These are phyloP conservation scores for Malus hybrid DNA, from an alignment of 331 rosid species.

Conservation along the genomic window DNA sequence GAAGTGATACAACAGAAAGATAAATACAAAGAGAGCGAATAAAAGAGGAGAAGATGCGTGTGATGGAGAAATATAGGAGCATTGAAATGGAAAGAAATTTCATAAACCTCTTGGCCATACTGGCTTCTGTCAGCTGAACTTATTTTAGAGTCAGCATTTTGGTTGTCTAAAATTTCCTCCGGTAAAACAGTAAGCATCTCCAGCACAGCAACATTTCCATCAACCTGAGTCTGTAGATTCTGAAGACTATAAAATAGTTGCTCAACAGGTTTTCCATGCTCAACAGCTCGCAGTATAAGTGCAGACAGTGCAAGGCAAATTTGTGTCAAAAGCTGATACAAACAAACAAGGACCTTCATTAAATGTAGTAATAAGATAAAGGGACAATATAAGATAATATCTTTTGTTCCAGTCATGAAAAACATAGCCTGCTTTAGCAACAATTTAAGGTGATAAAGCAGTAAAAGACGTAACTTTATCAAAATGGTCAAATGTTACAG, in stretches of 20 bases:
- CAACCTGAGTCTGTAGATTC: slow-evolving; percentile 70
- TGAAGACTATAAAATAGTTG: slow-evolving; percentile 87
- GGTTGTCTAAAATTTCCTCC: slow-evolving; percentile 76
- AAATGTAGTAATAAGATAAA: neutral
- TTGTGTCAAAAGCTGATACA: slow-evolving; percentile 84
- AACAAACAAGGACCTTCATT: slow-evolving; percentile 16
- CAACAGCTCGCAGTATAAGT: slow-evolving; percentile 67
- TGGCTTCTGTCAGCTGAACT: slow-evolving; percentile 56
- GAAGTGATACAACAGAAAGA: neutral
- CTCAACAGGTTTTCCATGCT: slow-evolving; percentile 77
- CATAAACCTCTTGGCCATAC: slow-evolving; percentile 72
- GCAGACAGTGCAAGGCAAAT: slow-evolving; percentile 95
- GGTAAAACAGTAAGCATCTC: slow-evolving; percentile 97
- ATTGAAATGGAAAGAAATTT: slow-evolving; percentile 18
- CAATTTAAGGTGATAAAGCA: neutral
- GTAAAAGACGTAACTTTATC: neutral
- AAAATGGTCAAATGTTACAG: neutral
- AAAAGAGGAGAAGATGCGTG: slow-evolving; percentile 1
- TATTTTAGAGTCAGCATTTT: slow-evolving; percentile 43
- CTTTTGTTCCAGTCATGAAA: neutral
- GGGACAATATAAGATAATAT: neutral
- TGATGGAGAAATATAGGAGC: neutral
- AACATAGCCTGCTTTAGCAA: neutral
- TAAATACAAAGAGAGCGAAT: neutral
- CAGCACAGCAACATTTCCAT: slow-evolving; percentile 73